Evolutionary conservation across 2,329 filamentous ascomycete species (phyloP).

Genomic region (Scedosporium minutisporum): DNA sequence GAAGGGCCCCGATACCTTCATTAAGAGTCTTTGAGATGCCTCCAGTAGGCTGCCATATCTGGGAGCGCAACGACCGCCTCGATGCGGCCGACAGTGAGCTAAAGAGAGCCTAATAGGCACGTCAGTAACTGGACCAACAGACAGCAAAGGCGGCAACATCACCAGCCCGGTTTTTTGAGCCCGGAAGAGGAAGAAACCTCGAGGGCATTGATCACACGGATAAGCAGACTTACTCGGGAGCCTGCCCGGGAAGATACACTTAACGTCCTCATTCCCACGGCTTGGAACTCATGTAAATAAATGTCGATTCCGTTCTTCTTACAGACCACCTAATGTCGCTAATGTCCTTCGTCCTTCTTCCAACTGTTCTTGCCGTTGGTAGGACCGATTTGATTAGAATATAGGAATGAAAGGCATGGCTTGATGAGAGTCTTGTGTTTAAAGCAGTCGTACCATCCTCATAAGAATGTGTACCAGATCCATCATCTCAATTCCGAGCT

Average conservation of each 20-base stretch:
- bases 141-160: too few relatives aligned
- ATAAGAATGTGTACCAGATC: too few relatives aligned
- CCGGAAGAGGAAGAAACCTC: background rate
- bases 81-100: background rate
- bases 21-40: conserved; percentile 50
- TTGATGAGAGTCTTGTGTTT: too few relatives aligned
- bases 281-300: background rate
- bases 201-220: background rate
- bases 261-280: background rate
- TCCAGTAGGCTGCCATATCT: conserved; percentile 70
- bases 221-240: background rate
- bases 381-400: too few relatives aligned
- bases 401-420: too few relatives aligned
- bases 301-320: background rate
- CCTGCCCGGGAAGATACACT: background rate
- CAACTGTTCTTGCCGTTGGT: too few relatives aligned
- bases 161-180: background rate
- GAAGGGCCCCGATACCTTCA: conserved; percentile 32
- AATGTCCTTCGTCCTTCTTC: too few relatives aligned
- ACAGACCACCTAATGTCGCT: background rate
- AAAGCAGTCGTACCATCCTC: too few relatives aligned
- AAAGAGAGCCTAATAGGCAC: conserved; percentile 4
- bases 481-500: too few relatives aligned
- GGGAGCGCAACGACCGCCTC: conserved; percentile 41
- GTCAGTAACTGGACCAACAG: conserved; percentile 5